A percentile compares a stretch with the other conserved stretches of the same genome.
phyloP scores from a whole-genome alignment of 1,284 basidiomycete species.

The Fistulinella cinereoalba region DNA sequence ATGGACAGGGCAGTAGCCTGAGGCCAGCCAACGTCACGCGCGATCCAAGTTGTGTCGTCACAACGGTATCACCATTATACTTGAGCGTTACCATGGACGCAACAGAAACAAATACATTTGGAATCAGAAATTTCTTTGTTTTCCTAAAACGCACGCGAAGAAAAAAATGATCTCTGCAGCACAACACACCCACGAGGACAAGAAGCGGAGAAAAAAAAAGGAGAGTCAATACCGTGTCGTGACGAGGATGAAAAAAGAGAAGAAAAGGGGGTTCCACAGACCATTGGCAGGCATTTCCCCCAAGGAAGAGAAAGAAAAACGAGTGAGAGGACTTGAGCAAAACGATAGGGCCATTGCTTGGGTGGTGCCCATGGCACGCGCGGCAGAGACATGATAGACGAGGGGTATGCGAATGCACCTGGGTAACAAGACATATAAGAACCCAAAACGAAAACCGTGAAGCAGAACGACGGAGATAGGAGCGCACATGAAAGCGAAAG shows the following conservation, averaged over 20 bases:
- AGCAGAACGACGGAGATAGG: conserved; percentile 19
- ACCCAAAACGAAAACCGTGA: conserved; percentile 14
- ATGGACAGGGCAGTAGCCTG: no score
- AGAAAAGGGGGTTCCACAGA: conserved; percentile 1
- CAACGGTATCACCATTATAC: no score
- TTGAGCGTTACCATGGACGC: no score
- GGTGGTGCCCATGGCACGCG: conserved; percentile 19
- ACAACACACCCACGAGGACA: conserved; percentile 1
- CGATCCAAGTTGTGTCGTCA: no score
- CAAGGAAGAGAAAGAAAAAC: conserved; percentile 18
- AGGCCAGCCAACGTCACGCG: no score
- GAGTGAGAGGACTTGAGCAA: conserved; percentile 29
- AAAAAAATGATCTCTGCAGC: conserved; percentile 5
- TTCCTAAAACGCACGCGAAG: conserved; percentile 4
- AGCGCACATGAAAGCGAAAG: conserved; percentile 20
- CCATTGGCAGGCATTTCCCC: conserved; percentile 9
- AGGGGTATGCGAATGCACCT: conserved; percentile 25
- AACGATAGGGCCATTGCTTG: conserved; percentile 19
- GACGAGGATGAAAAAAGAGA: conserved; percentile 10
- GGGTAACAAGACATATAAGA: conserved; percentile 22
- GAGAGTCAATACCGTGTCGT: no score
- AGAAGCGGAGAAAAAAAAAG: conserved; percentile 4
- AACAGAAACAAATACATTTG: no score
- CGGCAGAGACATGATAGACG: conserved; percentile 7
- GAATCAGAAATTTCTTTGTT: no score